Evolutionary conservation across 2,329 filamentous ascomycete species (phyloP), one percentile per base, ranked within the genome.

Genomic region (Xenosphaeropsis pyriputrescens): DNA sequence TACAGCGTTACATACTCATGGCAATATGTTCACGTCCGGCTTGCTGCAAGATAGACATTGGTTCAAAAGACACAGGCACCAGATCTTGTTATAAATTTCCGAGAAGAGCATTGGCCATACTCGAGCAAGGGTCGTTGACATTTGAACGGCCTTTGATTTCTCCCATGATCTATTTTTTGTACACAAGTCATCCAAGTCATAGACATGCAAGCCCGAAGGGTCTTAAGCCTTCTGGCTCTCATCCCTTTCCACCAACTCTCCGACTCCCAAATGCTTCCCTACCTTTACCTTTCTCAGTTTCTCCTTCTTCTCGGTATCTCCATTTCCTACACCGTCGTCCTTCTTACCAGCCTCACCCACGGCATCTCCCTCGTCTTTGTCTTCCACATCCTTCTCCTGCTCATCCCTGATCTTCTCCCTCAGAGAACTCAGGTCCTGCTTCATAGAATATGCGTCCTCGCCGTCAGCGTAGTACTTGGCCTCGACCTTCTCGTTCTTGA

Each of bases 381-480:
- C 53, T 40, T 58, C 61, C 43, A 63, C 61, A 39, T 59, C 54
- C 29, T 57, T 62, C 16, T 59, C 63, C 34, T 67, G 57, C 41
- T 65, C 62, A 39, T 64, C 61, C 11, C 46, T 5, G 36, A 82
- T 67, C 47, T 68, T 65, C 41, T 71, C 64, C 38, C 66, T 62
- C 33, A 79, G 56, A 36, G 64, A 61, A 2, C 62, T 60, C 32
- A 98, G 70, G 52, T 96, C 81, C 57, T 94, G 82, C 45, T 78
- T 79, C 91, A 98, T 98, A 55, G 77, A 83, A 57, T 78, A 94
- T 29, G 91, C 91, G 64, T 98, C 85, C 64, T 98, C 91, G 42
- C 89, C 89, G 58, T 98, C 91, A 41, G 91, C 91, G 57, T 98
- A 98, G 71, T 94, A 94, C 63, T 88, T 91, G 35, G 72, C 57